Evolutionary conservation across 2,329 filamentous ascomycete species (phyloP).

Genomic region (Elsinoe arachidis): DNA sequence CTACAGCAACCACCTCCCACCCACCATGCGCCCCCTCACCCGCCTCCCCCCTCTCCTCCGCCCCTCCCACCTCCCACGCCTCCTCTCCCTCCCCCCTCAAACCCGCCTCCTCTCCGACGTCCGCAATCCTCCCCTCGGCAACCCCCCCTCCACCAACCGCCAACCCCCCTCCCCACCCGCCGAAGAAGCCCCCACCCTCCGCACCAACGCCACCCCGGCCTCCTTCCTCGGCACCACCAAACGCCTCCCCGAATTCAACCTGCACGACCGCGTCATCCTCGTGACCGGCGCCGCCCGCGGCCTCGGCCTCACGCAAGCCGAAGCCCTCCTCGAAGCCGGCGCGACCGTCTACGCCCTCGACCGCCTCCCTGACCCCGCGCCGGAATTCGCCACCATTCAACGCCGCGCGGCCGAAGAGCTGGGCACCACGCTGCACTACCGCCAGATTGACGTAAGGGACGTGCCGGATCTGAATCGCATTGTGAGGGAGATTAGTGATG

Average conservation of each 20-base stretch:
- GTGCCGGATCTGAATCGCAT: slow-evolving; percentile 57
- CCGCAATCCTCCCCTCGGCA: slow-evolving; percentile 24
- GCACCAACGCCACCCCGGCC: slow-evolving; percentile 24
- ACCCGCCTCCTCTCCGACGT: slow-evolving; percentile 15
- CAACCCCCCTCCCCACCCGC: slow-evolving; percentile 24
- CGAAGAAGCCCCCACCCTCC: slow-evolving; percentile 25
- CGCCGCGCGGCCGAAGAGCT: slow-evolving; percentile 55
- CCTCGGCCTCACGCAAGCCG: slow-evolving; percentile 63
- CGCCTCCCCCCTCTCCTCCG: not conserved
- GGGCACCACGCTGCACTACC: slow-evolving; percentile 60
- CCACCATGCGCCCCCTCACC: not conserved
- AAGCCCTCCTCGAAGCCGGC: slow-evolving; percentile 66
- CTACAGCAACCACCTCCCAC: too few relatives aligned
- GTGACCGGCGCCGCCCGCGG: slow-evolving; percentile 66
- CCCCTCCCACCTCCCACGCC: not conserved
- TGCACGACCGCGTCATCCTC: slow-evolving; percentile 60
- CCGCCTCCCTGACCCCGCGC: slow-evolving; percentile 48
- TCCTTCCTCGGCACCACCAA: slow-evolving; percentile 30
- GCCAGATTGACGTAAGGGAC: slow-evolving; percentile 71
- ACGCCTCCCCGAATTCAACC: slow-evolving; percentile 62
- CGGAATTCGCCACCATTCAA: slow-evolving; percentile 58
- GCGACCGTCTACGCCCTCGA: slow-evolving; percentile 63
- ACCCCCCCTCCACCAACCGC: slow-evolving; percentile 23
- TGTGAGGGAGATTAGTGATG: slow-evolving; percentile 58
- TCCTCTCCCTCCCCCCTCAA: not conserved